phyloP scores from a whole-genome alignment of 1,284 basidiomycete genomes.

The Austroboletus rostrupii region DNA sequence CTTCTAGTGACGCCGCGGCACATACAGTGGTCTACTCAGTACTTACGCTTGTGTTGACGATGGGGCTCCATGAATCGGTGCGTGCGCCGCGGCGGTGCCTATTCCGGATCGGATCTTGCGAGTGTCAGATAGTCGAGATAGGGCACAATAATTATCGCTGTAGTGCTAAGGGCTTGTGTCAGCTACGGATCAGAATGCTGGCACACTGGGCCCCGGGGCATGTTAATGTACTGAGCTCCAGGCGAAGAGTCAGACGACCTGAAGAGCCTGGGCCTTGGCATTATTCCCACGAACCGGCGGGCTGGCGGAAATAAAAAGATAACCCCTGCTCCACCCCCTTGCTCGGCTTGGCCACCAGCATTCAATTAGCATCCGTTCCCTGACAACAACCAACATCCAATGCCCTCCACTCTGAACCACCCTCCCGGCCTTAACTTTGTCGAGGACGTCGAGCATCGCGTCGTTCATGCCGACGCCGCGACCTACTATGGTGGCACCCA shows the following conservation, averaged over 20 bases:
- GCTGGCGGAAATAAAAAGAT: conserved; percentile 14
- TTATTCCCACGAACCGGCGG: conserved; percentile 16
- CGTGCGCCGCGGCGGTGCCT: too few relatives aligned
- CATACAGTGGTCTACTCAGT: neutral
- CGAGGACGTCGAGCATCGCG: conserved; percentile 54
- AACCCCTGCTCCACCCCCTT: conserved; percentile 11
- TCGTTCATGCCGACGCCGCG: conserved; percentile 67
- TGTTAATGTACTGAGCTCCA: too few relatives aligned
- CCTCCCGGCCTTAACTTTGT: conserved; percentile 63
- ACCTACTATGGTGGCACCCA: conserved; percentile 80
- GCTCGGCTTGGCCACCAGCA: conserved; percentile 13
- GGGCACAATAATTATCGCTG: too few relatives aligned
- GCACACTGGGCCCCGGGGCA: too few relatives aligned
- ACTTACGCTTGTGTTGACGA: too few relatives aligned
- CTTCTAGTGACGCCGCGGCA: conserved; percentile 12
- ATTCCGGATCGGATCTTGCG: too few relatives aligned
- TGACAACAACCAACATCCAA: conserved; percentile 16
- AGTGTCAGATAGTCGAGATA: too few relatives aligned
- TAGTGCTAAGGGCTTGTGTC: too few relatives aligned
- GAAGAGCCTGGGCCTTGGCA: neutral
- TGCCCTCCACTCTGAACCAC: conserved; percentile 53
- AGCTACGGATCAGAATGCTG: too few relatives aligned
- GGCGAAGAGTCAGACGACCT: too few relatives aligned
- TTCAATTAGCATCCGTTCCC: neutral
- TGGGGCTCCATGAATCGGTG: too few relatives aligned